Base-by-base conservation (phyloP, 352 stramenopile species). In the Phytopythium cucurbitacearum region DNA sequence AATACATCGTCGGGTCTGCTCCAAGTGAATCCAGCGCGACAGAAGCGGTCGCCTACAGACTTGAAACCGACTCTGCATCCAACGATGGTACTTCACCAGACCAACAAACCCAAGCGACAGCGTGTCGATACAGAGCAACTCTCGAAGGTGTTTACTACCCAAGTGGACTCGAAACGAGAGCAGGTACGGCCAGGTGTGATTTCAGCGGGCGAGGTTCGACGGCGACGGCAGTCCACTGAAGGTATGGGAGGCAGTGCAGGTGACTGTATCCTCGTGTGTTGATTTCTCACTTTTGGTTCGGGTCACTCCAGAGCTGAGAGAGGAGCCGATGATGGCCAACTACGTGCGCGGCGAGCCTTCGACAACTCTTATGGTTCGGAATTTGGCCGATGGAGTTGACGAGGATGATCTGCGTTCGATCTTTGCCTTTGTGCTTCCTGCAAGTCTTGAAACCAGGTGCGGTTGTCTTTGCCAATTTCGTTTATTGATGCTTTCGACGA, bases 331-430 rank as follows among this genome's bases (percentile, higher is more conserved):
- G 11, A 75, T 87, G 56, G 13, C 51, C 21, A 62, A 44, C 1
- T 87, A 88, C 46, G 33, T 48, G 10, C 62, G 56, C 40, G 80
- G 73, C 13, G 33, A 33, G 3, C 61, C 62, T 45, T 78, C 65
- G 3, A 53, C 11, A 1, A 56, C 21, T 6, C 53, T 88, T 12
- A 21, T 59, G 8, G 73, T 88, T 9, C 52, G 41, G 39, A 89
- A 88, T 28, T 15, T 91, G 12, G 59, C 76, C 5, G 42, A 55
- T 13, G 53, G 53, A 0, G 62, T 83, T 9, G 80, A 89, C 38
- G 56, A 73, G 21, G 76, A 77, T 33, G 75, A 86, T 51, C 51
- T 91, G 40, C 56, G 61, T 15, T 85, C 66, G 38, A 57, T 91
- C 28, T 83, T 89, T 56, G 67, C 74, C 37, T 71, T 77, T 48